These are phyloP conservation scores for Lipomyces anomalus DNA, from an alignment of 805 yeast species.

Conservation along the genomic window DNA sequence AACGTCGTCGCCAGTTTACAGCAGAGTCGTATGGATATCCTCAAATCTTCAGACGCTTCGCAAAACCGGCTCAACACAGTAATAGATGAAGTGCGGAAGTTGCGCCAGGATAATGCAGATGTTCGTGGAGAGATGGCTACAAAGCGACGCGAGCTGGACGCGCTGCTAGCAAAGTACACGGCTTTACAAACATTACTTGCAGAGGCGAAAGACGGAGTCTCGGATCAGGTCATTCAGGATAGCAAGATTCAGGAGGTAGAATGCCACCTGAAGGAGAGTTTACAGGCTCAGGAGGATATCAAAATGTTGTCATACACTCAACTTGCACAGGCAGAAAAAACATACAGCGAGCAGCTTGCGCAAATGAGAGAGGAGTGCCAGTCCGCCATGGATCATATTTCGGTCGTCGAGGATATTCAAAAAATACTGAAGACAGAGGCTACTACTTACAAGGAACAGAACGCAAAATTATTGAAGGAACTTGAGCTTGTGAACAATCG, in stretches of 20 bases:
- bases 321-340: background rate
- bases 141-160: constrained; percentile 1
- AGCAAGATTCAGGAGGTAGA: constrained; percentile 20
- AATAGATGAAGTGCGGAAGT: constrained; percentile 1
- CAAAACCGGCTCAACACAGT: constrained; percentile 4
- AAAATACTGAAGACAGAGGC: background rate
- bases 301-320: background rate
- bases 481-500: constrained; percentile 61
- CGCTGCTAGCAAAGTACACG: background rate
- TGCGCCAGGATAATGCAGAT: background rate
- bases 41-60: background rate
- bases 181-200: background rate
- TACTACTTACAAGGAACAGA: constrained; percentile 50
- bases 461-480: constrained; percentile 55
- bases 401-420: background rate
- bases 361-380: background rate
- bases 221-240: background rate
- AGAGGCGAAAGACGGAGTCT: background rate
- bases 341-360: background rate
- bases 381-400: background rate
- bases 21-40: constrained; percentile 8
- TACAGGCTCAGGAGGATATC: constrained; percentile 22
- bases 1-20: constrained; percentile 23
- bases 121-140: background rate
- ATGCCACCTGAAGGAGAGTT: constrained; percentile 26